A percentile compares a stretch with the other conserved stretches of the same genome.
Evolutionary conservation across 192 early-diverging fungal species (phyloP).

Genomic region (Linnemannia elongata): DNA sequence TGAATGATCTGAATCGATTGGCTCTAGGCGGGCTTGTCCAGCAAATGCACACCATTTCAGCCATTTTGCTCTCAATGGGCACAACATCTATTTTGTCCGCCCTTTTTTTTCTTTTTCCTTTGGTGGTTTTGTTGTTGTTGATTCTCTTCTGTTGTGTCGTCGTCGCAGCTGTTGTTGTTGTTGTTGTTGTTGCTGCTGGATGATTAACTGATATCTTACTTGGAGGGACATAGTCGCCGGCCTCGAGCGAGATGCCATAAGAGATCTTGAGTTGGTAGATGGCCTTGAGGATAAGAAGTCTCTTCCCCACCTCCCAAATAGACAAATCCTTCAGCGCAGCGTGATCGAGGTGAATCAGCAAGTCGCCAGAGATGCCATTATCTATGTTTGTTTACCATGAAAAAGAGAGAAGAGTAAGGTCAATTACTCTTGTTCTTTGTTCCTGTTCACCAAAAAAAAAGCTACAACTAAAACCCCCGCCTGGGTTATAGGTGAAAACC

Average conservation of each 20-base stretch:
- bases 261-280: conserved; percentile 88
- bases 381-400: conserved; percentile 62
- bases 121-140: not conserved
- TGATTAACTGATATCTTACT: conserved; percentile 54
- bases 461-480: too few relatives aligned
- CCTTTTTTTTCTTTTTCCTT: not conserved
- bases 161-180: not conserved
- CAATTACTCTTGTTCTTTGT: not conserved
- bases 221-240: conserved; percentile 89
- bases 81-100: not conserved
- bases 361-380: conserved; percentile 90
- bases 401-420: not conserved
- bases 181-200: not conserved
- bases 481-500: not conserved
- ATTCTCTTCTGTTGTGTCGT: not conserved
- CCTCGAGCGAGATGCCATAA: conserved; percentile 83
- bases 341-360: conserved; percentile 91
- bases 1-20: not conserved
- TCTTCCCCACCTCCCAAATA: conserved; percentile 86
- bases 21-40: not conserved
- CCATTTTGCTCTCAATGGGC: not conserved
- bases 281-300: conserved; percentile 90
- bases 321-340: conserved; percentile 91
- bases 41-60: not conserved
- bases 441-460: not conserved